Conservation (phyloP, 305 asterid genomes). For the Rubia tinctorum region DNA sequence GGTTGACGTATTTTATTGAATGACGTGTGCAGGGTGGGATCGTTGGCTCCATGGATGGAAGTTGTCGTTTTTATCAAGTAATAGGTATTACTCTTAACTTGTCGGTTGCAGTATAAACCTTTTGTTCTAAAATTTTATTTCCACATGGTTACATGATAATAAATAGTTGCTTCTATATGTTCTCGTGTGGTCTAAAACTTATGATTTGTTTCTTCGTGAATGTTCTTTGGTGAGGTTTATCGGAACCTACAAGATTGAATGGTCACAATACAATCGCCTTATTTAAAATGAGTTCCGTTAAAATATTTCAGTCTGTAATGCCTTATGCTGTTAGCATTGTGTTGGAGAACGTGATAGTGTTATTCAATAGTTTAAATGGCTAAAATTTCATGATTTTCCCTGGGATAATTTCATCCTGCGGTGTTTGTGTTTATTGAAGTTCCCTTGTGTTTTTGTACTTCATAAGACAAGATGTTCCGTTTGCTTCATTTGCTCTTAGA, state of each 20-base stretch:
- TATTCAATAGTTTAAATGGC: neutral
- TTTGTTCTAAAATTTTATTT: neutral
- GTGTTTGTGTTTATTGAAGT: too few relatives aligned
- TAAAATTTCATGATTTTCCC: too few relatives aligned
- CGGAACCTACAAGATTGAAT: neutral
- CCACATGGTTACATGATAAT: neutral
- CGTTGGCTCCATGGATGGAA: conserved; percentile 76
- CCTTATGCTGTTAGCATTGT: neutral
- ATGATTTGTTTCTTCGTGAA: neutral
- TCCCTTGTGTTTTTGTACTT: too few relatives aligned
- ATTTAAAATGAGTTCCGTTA: neutral
- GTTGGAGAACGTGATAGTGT: neutral
- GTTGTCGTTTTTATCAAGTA: conserved; percentile 55
- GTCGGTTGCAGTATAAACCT: neutral
- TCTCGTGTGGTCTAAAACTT: neutral
- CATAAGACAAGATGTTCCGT: neutral
- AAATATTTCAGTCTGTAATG: too few relatives aligned
- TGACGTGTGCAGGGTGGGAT: conserved; percentile 55
- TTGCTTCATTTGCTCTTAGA: conserved; percentile 3
- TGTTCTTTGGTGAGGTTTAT: neutral
- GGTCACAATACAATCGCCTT: neutral
- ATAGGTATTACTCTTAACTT: conserved; percentile 35
- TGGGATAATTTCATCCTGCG: too few relatives aligned
- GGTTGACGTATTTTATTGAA: neutral
- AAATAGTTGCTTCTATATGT: neutral